Percentiles rank a stretch among this genome's conserved stretches.
Evolutionary conservation across 352 stramenopile species (phyloP).

Genomic region (Phytopythium montanum): DNA sequence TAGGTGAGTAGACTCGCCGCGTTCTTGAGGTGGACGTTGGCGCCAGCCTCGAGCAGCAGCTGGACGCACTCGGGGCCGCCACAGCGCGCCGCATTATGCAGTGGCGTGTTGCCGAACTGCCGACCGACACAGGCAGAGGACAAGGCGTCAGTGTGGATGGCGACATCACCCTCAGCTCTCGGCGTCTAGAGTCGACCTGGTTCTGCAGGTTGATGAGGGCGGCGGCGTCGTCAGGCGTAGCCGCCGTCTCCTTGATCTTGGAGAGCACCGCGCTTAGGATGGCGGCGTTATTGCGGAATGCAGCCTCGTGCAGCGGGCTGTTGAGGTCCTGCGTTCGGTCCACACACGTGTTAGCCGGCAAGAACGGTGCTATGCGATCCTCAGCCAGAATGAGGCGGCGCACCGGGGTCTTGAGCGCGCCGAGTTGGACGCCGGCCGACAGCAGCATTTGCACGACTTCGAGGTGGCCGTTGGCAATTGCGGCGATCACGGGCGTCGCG

Average conservation of each 20-base stretch:
- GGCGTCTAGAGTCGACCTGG: slow-evolving; percentile 24
- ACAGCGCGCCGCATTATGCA: slow-evolving; percentile 68
- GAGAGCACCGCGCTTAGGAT: slow-evolving; percentile 49
- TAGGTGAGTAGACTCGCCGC: slow-evolving; percentile 25
- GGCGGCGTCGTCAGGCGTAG: slow-evolving; percentile 22
- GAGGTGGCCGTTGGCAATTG: slow-evolving; percentile 57
- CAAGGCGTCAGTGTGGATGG: neutral
- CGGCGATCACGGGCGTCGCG: slow-evolving; percentile 61
- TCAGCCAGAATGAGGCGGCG: neutral
- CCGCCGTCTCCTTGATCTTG: slow-evolving; percentile 42
- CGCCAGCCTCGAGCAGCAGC: slow-evolving; percentile 45
- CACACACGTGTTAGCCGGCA: no score
- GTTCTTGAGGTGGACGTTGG: slow-evolving; percentile 44
- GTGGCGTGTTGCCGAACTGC: slow-evolving; percentile 75
- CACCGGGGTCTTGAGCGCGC: slow-evolving; percentile 67
- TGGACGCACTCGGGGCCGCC: slow-evolving; percentile 44
- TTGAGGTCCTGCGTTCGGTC: slow-evolving; percentile 53
- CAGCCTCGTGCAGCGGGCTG: slow-evolving; percentile 68
- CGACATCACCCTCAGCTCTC: neutral
- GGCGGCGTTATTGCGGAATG: slow-evolving; percentile 41
- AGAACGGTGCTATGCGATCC: neutral
- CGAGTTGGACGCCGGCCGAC: slow-evolving; percentile 54
- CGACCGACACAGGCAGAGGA: neutral
- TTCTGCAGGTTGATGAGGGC: slow-evolving; percentile 58
- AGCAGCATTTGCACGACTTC: slow-evolving; percentile 55